Percentiles rank a stretch among this genome's conserved stretches.
Evolutionary conservation across 345 rosid species (phyloP).

Genomic region (Gossypium thurberi): DNA sequence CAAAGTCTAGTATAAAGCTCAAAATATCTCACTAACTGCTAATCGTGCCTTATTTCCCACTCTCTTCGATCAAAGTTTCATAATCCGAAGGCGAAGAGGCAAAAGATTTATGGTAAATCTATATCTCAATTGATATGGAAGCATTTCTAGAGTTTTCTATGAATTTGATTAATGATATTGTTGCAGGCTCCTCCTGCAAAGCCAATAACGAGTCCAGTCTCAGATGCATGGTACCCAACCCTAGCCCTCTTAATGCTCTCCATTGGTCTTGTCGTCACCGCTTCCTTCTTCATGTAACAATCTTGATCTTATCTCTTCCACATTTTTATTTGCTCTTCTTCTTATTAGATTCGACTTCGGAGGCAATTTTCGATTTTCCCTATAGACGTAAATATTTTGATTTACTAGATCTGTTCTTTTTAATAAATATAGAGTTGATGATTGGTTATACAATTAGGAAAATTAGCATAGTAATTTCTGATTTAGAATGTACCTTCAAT

Average conservation of each 20-base stretch:
- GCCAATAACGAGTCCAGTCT: slow-evolving; percentile 15
- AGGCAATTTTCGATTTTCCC: not conserved
- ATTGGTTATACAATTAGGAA: not conserved
- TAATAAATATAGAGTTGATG: not conserved
- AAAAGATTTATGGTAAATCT: slow-evolving; percentile 10
- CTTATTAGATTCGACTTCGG: not conserved
- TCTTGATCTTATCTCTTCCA: not conserved
- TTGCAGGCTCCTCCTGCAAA: slow-evolving; percentile 2
- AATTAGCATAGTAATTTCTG: not conserved
- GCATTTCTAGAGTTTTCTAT: not conserved
- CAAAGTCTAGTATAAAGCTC: not conserved
- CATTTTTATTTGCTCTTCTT: not conserved
- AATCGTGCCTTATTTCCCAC: not conserved
- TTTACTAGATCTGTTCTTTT: not conserved
- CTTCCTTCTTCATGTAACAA: slow-evolving; percentile 17
- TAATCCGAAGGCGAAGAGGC: not conserved
- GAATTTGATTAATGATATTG: not conserved
- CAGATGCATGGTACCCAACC: slow-evolving; percentile 18
- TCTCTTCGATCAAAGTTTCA: not conserved
- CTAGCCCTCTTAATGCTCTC: slow-evolving; percentile 11
- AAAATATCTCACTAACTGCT: not conserved
- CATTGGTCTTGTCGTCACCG: slow-evolving; percentile 13
- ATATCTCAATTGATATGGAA: not conserved
- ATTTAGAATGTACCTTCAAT: not conserved
- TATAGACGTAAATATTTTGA: not conserved